A percentile compares a stretch with the other conserved stretches of the same genome.
Conservation (phyloP, 495 filamentous ascomycete species). For the Penicillium herquei region DNA sequence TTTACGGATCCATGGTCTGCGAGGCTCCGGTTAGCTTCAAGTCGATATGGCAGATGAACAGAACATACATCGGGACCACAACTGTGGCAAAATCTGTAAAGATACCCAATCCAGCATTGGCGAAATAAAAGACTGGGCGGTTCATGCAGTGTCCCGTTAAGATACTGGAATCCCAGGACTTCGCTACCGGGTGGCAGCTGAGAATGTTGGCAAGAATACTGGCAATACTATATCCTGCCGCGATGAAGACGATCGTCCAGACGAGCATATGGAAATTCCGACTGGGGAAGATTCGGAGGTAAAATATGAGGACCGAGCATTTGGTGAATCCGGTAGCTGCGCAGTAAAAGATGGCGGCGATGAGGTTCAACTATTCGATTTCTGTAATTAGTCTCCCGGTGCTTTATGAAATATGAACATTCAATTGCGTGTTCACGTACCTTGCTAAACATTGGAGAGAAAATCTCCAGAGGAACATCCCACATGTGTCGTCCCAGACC, state of each 20-base stretch:
- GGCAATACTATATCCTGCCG: constrained; percentile 32
- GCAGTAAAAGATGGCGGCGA: constrained; percentile 35
- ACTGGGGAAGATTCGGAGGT: constrained; percentile 48
- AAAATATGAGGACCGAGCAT: constrained; percentile 47
- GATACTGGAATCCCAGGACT: constrained; percentile 30
- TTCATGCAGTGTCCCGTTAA: constrained; percentile 27
- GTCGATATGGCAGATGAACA: neutral
- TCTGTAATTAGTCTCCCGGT: neutral
- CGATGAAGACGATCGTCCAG: constrained; percentile 33
- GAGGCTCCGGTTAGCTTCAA: neutral
- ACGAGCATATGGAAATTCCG: constrained; percentile 31
- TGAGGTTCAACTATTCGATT: constrained; percentile 20
- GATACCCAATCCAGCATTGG: constrained; percentile 34
- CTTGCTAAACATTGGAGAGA: constrained; percentile 18
- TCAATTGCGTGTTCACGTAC: constrained; percentile 7
- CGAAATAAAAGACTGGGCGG: constrained; percentile 34
- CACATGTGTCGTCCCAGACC: constrained; percentile 35
- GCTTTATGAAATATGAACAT: neutral
- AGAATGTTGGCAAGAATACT: constrained; percentile 35
- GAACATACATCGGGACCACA: constrained; percentile 34
- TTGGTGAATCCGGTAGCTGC: constrained; percentile 39
- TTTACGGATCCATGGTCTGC: constrained; percentile 31
- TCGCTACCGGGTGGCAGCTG: constrained; percentile 31
- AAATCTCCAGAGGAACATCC: constrained; percentile 18
- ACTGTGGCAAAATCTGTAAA: constrained; percentile 39